phyloP scores from a whole-genome alignment of 305 asterid species.

The Ajuga reptans region DNA sequence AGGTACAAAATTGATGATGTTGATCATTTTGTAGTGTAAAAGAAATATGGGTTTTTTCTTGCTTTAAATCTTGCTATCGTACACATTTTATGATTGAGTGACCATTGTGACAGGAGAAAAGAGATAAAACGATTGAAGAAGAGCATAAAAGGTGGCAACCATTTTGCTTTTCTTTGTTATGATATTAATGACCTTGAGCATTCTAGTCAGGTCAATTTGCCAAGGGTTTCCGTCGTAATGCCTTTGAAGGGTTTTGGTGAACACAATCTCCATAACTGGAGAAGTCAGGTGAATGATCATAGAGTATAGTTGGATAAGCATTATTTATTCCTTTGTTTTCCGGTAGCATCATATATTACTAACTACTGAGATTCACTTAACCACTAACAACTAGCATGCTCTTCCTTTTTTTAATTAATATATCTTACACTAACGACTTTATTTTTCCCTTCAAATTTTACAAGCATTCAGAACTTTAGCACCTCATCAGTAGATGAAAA shows the following conservation, averaged over 20 bases:
- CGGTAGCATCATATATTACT: background rate
- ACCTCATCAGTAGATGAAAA: constrained; percentile 6
- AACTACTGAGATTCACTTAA: background rate
- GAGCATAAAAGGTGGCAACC: constrained; percentile 43
- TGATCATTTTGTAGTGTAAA: background rate
- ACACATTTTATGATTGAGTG: background rate
- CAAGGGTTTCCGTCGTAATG: constrained; percentile 68
- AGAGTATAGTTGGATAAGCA: background rate
- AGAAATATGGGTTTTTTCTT: background rate
- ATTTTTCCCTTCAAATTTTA: background rate
- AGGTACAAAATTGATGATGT: constrained; percentile 35
- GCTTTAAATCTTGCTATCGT: constrained; percentile 3
- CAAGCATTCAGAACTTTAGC: background rate
- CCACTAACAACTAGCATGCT: background rate
- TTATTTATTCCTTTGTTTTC: background rate
- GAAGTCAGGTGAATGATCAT: constrained; percentile 49
- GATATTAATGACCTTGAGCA: constrained; percentile 66
- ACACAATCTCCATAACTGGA: constrained; percentile 83
- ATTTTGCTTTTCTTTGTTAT: constrained; percentile 51
- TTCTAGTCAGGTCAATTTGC: constrained; percentile 60
- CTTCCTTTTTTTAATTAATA: too few relatives aligned
- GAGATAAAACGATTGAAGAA: constrained; percentile 52
- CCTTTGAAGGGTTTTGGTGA: constrained; percentile 85
- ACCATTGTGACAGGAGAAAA: constrained; percentile 45
- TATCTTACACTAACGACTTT: too few relatives aligned